Evolutionary conservation across 768 basidiomycete genomes (phyloP).

Genomic region (Lactifluus hygrophoroides): DNA sequence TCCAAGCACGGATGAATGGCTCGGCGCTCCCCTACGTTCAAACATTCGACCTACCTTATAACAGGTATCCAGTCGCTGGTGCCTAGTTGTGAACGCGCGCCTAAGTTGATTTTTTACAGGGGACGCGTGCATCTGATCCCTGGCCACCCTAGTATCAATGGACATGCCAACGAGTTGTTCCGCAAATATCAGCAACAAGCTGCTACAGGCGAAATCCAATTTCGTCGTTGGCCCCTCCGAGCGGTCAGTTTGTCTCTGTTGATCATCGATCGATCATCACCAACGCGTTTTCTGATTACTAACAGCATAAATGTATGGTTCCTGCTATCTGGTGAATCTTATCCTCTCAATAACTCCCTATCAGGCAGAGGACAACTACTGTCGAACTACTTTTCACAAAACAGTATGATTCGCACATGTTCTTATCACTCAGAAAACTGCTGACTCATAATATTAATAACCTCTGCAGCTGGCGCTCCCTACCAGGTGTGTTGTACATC

Average conservation of each 20-base stretch:
- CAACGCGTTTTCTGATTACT: not conserved
- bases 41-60: constrained; percentile 34
- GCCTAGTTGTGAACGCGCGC: not conserved
- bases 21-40: constrained; percentile 29
- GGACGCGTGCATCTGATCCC: constrained; percentile 56
- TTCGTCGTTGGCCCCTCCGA: constrained; percentile 66
- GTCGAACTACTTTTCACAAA: constrained; percentile 81
- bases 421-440: not conserved
- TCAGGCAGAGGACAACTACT: constrained; percentile 61
- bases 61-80: constrained; percentile 9
- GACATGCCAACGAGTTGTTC: constrained; percentile 49
- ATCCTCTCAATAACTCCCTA: not conserved
- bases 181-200: constrained; percentile 61
- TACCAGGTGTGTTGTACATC: constrained; percentile 47
- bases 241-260: constrained; percentile 36
- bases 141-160: constrained; percentile 32
- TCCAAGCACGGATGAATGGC: constrained; percentile 8
- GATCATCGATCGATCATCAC: no score
- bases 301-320: constrained; percentile 58
- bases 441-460: constrained; percentile 2
- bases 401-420: constrained; percentile 40
- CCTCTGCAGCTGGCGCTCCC: constrained; percentile 57
- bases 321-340: not conserved
- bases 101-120: constrained; percentile 27
- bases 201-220: constrained; percentile 41